These are phyloP conservation scores for Mangifera indica DNA, from an alignment of 345 rosid species.

Conservation along the genomic window DNA sequence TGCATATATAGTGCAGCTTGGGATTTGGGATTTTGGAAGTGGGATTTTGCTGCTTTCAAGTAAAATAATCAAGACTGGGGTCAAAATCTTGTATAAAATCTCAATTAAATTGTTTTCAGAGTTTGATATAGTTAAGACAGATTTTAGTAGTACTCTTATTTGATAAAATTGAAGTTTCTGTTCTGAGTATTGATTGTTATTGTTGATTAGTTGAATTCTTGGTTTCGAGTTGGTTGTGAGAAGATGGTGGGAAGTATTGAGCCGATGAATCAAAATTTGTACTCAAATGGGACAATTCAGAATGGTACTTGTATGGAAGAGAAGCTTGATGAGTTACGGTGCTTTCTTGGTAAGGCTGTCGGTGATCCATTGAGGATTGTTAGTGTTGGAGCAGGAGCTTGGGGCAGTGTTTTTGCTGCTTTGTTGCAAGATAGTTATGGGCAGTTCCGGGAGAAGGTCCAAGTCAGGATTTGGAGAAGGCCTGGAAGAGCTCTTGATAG, in stretches of 20 bases:
- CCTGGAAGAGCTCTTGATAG: slow-evolving; percentile 64
- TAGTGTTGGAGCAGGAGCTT: slow-evolving; percentile 82
- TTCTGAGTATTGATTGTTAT: slow-evolving; percentile 11
- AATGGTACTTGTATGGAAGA: slow-evolving; percentile 56
- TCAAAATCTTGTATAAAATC: slow-evolving; percentile 21
- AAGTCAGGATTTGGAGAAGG: slow-evolving; percentile 77
- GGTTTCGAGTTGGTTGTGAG: slow-evolving; percentile 15
- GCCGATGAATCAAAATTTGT: slow-evolving; percentile 18
- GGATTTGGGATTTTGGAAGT: slow-evolving; percentile 12
- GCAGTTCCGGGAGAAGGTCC: slow-evolving; percentile 63
- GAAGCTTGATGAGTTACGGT: slow-evolving; percentile 64
- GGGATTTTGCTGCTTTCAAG: slow-evolving; percentile 4
- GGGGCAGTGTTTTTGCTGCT: slow-evolving; percentile 88
- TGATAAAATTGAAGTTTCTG: slow-evolving; percentile 8
- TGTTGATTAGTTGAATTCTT: slow-evolving; percentile 18
- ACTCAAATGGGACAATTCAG: slow-evolving; percentile 44
- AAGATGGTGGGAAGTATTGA: slow-evolving; percentile 64
- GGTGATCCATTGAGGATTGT: slow-evolving; percentile 77
- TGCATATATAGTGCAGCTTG: slow-evolving; percentile 24
- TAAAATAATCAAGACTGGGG: slow-evolving; percentile 5
- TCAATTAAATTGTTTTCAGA: slow-evolving; percentile 19
- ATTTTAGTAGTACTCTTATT: not conserved
- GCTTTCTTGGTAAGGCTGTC: slow-evolving; percentile 48
- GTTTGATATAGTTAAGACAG: slow-evolving; percentile 7
- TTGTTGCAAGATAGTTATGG: slow-evolving; percentile 73